A percentile compares a stretch with the other conserved stretches of the same genome.
Conservation (phyloP, 176 grass and related monocot species). For the Coix lacrymajobi region DNA sequence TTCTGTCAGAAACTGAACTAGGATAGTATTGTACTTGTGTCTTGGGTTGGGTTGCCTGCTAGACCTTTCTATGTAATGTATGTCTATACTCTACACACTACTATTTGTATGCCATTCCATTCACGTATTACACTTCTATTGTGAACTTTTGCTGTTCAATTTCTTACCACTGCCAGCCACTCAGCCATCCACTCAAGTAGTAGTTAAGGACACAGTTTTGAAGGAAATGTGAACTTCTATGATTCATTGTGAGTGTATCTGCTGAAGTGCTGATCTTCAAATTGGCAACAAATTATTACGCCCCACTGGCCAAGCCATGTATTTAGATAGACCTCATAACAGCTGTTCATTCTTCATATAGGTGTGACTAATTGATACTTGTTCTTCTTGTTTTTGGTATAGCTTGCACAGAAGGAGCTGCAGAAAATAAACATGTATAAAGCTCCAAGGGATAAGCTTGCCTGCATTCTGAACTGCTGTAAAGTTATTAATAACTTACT, state of each 20-base stretch:
- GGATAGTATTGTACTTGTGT: neutral
- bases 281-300: neutral
- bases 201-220: neutral
- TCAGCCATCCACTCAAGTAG: neutral
- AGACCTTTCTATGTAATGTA: neutral
- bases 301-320: neutral
- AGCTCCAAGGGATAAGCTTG: conserved; percentile 94
- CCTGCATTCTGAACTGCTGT: conserved; percentile 94
- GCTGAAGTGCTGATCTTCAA: neutral
- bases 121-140: neutral
- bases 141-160: neutral
- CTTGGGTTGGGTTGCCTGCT: neutral
- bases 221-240: neutral
- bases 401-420: conserved; percentile 96
- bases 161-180: neutral
- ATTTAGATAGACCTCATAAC: neutral
- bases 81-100: neutral
- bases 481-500: conserved; percentile 96
- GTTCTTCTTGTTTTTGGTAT: conserved; percentile 29
- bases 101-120: neutral
- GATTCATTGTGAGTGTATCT: neutral
- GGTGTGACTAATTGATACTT: conserved; percentile 2
- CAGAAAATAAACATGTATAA: conserved; percentile 98
- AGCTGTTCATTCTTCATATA: neutral
- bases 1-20: conserved; percentile 16